Evolutionary conservation across 306 rosid species (phyloP), one percentile per base, ranked within the genome.

Genomic region (Corylus avellana): DNA sequence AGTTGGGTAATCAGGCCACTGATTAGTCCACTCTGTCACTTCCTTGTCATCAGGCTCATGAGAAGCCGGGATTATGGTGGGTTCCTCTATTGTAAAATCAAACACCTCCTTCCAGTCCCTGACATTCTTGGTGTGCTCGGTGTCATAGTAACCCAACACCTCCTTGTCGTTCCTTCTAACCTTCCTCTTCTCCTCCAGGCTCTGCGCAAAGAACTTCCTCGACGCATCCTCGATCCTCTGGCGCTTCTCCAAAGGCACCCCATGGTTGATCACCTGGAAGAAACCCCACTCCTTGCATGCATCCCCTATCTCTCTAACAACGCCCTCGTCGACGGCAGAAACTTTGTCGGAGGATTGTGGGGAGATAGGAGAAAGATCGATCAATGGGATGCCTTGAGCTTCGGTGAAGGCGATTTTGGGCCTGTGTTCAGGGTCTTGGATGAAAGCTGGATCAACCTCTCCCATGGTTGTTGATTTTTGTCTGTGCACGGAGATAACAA

Each of bases 101-200:
- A 87, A 86, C 7, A 85, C 93, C 73, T 92, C 97, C 51, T 90
- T 92, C 97, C 98, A 90, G 49, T 93, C 98, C 25, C 93, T 87
- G 1, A 91, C 89, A 18, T 93, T 93, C 81, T 91, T 91, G 12
- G 98, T 91, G 22, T 83, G 85, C 39, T 93, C 98, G 0, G 72
- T 76, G 17, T 93, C 95, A 56, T 70, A 80, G 12, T 93, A 93
- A 6, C 98, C 97, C 25, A 16, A 9, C 0, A 84, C 46, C 5
- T 1, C 11, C 5, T 0, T 47, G 18, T 84, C 90, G 6, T 79
- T 82, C 71, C 91, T 81, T 13, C 81, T 77, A 10, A 88, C 83
- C 79, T 82, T 86, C 56, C 63, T 85, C 89, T 89, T 92, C 83
- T 89, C 91, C 61, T 90, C 92, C 81, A 78, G 46, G 4, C 85